A percentile compares a stretch with the other conserved stretches of the same genome.
Conservation (phyloP, 768 basidiomycete genomes). For the Fibroporia radiculosa region DNA sequence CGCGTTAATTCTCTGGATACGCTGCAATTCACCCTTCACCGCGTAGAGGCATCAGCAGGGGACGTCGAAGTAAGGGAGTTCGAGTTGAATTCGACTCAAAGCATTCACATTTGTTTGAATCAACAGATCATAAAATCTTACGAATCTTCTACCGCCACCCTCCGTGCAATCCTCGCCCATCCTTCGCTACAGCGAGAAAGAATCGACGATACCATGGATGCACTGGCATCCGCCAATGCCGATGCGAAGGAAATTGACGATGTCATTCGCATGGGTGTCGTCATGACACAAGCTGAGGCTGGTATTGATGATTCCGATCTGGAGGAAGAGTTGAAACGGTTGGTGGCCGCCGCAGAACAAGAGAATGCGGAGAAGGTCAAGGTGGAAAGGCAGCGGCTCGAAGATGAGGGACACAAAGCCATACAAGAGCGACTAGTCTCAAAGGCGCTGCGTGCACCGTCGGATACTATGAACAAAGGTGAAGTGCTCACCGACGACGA, state of each 20-base stretch:
- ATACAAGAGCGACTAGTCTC: constrained; percentile 7
- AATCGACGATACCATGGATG: constrained; percentile 84
- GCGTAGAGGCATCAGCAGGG: constrained; percentile 83
- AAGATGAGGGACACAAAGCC: constrained; percentile 6
- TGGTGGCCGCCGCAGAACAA: constrained; percentile 40
- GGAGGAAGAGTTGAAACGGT: constrained; percentile 54
- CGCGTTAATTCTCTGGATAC: constrained; percentile 68
- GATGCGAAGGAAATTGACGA: constrained; percentile 81
- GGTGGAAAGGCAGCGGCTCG: neutral
- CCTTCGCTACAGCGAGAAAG: constrained; percentile 72
- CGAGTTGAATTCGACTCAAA: neutral
- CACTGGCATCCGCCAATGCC: constrained; percentile 73
- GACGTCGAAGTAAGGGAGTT: constrained; percentile 64
- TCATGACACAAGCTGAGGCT: constrained; percentile 42
- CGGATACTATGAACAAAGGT: too few species aligned
- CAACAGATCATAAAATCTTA: constrained; percentile 79
- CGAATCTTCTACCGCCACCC: constrained; percentile 71
- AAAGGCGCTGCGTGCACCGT: constrained; percentile 2
- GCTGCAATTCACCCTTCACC: constrained; percentile 67
- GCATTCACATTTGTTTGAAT: too few species aligned
- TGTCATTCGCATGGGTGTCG: constrained; percentile 60
- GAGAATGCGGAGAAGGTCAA: constrained; percentile 17
- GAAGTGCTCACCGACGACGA: too few species aligned
- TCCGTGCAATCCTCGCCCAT: constrained; percentile 69
- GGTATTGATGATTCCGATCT: constrained; percentile 48